These are phyloP conservation scores for Linderina pennispora DNA, from an alignment of 192 early-diverging fungal species.

Conservation along the genomic window DNA sequence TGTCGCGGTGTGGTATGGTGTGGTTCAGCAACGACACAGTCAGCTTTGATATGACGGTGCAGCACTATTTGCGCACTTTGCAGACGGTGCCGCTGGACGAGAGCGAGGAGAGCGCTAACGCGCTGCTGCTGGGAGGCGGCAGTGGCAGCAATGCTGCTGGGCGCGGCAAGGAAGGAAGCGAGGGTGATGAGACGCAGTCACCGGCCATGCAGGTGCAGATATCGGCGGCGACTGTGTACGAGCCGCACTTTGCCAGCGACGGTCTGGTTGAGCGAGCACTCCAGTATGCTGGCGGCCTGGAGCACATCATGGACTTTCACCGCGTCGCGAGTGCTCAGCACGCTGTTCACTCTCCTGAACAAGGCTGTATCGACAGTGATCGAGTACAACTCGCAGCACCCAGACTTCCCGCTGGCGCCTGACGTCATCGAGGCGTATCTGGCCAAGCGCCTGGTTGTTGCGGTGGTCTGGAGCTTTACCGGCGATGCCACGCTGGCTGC, in stretches of 20 bases:
- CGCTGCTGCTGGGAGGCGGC: conserved; percentile 54
- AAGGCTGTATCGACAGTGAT: conserved; percentile 76
- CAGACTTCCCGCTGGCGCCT: conserved; percentile 86
- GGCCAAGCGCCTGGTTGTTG: conserved; percentile 72
- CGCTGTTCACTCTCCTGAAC: conserved; percentile 89
- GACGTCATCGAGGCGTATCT: conserved; percentile 77
- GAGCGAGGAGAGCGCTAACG: conserved; percentile 59
- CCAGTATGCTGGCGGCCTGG: conserved; percentile 58
- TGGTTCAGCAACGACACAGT: conserved; percentile 97
- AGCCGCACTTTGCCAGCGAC: conserved; percentile 63
- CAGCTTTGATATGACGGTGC: conserved; percentile 66
- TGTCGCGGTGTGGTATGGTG: conserved; percentile 99
- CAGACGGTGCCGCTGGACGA: conserved; percentile 72
- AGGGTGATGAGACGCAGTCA: conserved; percentile 44
- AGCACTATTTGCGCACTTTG: conserved; percentile 79
- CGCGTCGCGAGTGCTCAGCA: conserved; percentile 67
- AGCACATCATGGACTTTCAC: conserved; percentile 99
- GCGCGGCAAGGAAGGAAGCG: conserved; percentile 29
- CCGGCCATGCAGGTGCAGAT: conserved; percentile 69
- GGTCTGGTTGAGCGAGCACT: conserved; percentile 72
- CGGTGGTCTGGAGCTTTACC: conserved; percentile 92
- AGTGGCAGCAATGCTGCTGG: conserved; percentile 22
- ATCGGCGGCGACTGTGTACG: conserved; percentile 65
- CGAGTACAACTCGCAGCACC: conserved; percentile 87
- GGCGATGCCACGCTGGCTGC: conserved; percentile 77